Base-by-base conservation (phyloP, 2,329 filamentous ascomycete genomes). In the Colletotrichum truncatum region DNA sequence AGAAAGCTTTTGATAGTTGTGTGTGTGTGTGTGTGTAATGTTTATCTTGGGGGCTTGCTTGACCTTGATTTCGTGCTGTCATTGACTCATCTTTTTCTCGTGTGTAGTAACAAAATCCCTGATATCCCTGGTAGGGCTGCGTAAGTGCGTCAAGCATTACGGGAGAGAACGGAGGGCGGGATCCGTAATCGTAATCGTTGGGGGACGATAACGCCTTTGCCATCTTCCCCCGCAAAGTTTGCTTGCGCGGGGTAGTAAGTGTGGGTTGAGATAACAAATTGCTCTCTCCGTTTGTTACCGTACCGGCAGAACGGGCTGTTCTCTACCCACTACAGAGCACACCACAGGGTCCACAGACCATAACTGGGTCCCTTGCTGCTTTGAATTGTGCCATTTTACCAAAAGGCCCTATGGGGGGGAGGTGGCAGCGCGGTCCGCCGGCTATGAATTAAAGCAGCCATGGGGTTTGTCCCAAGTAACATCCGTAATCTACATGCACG, bases 401-500 rank as follows among this genome's bases (percentile, higher is more conserved):
- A 12, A 49, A 49, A 43, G 56, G n/a, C n/a, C n/a, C n/a, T n/a
- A n/a, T n/a, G n/a, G n/a, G n/a, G n/a, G n/a, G 41, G 56, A 55
- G 26, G 21, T 38, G 56, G 62, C 46, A 60, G 55, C 39, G 61
- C 46, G 60, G 60, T 28, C 41, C 23, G 16, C 34, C 26, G 48
- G 48, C 10, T 36, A 14, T 28, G 23, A 18, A 16, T 14, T 25
- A 23, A 23, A 41, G n/a, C 21, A 41, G 36, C 34, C 51, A 54
- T 39, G 25, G 38, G n/a, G n/a, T 41, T 16, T 41, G 8, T 41
- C 21, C 38, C 12, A n/a, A 41, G 23, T 30, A 16, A 54, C 41
- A 18, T 54, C 51, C 51, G 36, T 43, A 41, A 38, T 53, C 39
- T 28, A 39, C 51, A 30, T 26, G 23, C 41, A 57, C 41, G 11